Evolutionary conservation across 768 basidiomycete species (phyloP).

Genomic region (Trametes punicea): DNA sequence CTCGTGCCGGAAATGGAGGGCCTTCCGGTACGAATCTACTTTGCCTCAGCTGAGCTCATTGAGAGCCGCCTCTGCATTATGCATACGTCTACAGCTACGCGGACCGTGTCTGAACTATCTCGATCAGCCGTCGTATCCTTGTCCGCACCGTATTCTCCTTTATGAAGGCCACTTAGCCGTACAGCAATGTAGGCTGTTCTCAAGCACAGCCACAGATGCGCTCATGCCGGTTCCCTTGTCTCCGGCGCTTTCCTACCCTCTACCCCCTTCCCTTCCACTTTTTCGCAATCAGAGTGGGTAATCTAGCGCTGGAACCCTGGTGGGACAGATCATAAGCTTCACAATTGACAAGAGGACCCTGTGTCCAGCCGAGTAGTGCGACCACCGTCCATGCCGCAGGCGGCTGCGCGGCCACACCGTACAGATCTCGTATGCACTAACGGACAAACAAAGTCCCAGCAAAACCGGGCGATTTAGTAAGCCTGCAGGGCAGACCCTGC

Average conservation of each 20-base stretch:
- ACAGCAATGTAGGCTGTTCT: neutral
- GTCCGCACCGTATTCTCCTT: conserved; percentile 17
- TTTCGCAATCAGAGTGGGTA: neutral
- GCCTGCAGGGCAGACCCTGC: neutral
- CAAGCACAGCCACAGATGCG: neutral
- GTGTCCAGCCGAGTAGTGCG: neutral
- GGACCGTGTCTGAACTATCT: neutral
- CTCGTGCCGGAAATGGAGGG: conserved; percentile 27
- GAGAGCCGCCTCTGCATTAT: neutral
- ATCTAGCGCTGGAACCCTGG: neutral
- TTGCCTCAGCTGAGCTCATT: neutral
- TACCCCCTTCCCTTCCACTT: neutral
- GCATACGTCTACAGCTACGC: conserved; percentile 3
- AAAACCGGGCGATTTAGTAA: neutral
- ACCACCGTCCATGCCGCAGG: neutral
- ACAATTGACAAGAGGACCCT: too few relatives aligned
- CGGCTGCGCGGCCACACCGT: neutral
- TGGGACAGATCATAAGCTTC: too few relatives aligned
- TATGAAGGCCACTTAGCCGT: conserved; percentile 16
- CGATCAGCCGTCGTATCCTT: conserved; percentile 12
- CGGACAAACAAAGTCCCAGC: neutral
- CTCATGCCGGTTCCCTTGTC: neutral
- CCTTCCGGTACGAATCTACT: conserved; percentile 4
- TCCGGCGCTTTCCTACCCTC: neutral
- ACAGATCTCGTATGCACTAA: neutral